Evolutionary conservation across 176 grass and related monocot genomes (phyloP).

Genomic region (Eragrostis nindensis): DNA sequence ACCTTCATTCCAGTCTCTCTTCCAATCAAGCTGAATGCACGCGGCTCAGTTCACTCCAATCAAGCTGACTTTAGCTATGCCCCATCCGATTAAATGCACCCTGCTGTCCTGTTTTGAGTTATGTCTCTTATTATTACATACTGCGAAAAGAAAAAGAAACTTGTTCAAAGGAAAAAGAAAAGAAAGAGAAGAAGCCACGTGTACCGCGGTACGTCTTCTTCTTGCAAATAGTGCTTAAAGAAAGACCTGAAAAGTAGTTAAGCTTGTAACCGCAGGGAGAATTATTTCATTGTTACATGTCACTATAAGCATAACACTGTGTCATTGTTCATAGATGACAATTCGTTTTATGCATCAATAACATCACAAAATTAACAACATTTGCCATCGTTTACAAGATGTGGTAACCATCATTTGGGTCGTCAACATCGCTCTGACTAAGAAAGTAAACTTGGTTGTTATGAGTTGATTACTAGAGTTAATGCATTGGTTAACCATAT

Average conservation of each 20-base stretch:
- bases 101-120: conserved; percentile 60
- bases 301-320: background rate
- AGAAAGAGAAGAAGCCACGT: background rate
- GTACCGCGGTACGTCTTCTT: too few species aligned
- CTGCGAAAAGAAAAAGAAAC: background rate
- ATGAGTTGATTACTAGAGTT: conserved; percentile 27
- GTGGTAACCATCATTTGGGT: conserved; percentile 12
- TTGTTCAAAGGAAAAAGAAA: background rate
- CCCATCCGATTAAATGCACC: conserved; percentile 60
- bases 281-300: background rate
- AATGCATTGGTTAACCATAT: background rate
- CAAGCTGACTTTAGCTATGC: conserved; percentile 66
- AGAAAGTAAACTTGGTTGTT: conserved; percentile 49
- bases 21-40: too few species aligned
- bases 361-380: background rate
- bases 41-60: conserved; percentile 48
- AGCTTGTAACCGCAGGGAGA: background rate
- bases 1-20: too few species aligned
- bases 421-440: conserved; percentile 32
- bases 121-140: background rate
- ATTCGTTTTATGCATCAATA: background rate
- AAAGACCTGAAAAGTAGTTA: background rate
- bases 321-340: background rate
- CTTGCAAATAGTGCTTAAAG: background rate
- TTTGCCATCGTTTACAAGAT: background rate